phyloP scores from a whole-genome alignment of 2,329 filamentous ascomycete genomes.

The Reticulascus tulasneorum region DNA sequence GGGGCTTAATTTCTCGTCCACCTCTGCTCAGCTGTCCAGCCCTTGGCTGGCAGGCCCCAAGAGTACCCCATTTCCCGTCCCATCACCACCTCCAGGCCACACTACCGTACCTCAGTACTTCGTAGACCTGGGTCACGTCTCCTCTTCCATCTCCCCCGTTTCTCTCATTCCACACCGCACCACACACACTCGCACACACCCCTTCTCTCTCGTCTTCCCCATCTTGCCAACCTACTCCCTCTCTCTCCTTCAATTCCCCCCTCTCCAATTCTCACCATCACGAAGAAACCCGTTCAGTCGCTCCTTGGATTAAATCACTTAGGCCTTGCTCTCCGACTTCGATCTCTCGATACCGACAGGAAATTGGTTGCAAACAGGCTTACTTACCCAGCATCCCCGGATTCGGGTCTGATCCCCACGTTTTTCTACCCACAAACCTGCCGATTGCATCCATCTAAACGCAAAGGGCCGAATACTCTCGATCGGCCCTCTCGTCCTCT shows the following conservation, averaged over 20 bases:
- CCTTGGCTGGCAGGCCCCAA: too few species aligned
- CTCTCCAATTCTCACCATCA: conserved; percentile 2
- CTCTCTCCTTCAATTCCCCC: not conserved
- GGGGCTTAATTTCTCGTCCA: too few species aligned
- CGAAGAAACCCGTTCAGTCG: conserved; percentile 6
- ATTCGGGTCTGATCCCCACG: conserved; percentile 15
- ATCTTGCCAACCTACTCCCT: conserved; percentile 1
- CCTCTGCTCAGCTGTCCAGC: too few species aligned
- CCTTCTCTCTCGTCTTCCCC: conserved; percentile 1
- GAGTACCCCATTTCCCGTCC: too few species aligned
- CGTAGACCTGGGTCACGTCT: too few species aligned
- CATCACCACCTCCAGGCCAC: too few species aligned
- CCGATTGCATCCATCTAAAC: conserved; percentile 11
- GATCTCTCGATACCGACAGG: not conserved
- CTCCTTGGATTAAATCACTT: not conserved
- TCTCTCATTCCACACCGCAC: not conserved
- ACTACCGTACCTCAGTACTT: too few species aligned
- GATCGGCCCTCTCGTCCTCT: conserved; percentile 8
- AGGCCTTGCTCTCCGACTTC: too few species aligned
- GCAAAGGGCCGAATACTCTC: conserved; percentile 15
- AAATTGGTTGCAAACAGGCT: conserved; percentile 9
- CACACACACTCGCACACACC: conserved; percentile 1
- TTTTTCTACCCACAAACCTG: conserved; percentile 14
- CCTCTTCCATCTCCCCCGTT: not conserved
- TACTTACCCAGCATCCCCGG: conserved; percentile 12